Base-by-base conservation (phyloP, 345 rosid species). In the Brassica cretica region DNA sequence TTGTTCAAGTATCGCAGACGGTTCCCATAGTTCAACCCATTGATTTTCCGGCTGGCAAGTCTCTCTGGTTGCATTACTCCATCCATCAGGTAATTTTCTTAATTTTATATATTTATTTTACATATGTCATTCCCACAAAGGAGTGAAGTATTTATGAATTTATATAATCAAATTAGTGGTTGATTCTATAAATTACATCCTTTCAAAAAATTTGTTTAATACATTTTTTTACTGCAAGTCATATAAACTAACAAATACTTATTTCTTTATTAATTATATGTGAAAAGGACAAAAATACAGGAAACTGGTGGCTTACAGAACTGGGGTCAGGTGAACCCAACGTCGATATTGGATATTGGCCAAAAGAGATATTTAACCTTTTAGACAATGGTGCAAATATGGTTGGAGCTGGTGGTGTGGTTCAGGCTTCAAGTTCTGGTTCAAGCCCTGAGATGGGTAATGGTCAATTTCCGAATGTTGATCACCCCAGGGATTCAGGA, bases 371-470 rank as follows among this genome's bases (percentile, higher is more conserved):
- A 44, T 75, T 75, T 39, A 18, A 68, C 9, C 35, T 64, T 19
- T 4, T 73, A 2, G 70, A 3, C 12, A 21, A 18, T 59, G 74
- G 68, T 76, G 68, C 60, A 6, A 30, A 44, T 39, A 18, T 60
- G 2, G 73, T 4, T 68, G 49, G 68, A 19, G 21, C 46, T 29
- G 79, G 51, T 16, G 79, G 79, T 68, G 67, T 12, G 16, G 75
- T 24, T 29, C 69, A 62, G 2, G 70, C 74, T 49, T 63, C 75
- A 0, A 16, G 0, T 11, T 16, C 59, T 25, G 61, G 68, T 32
- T 44, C 4, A 68, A 76, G 68, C 4, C 73, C 73, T 41, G 49
- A 49, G 1, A 62, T 76, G 75, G 75, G 75, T 69, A 70, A 70
- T 70, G 70, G 80, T 5, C 4, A 24, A 8, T 76, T 76, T 63